Evolutionary conservation across 2,329 filamentous ascomycete species (phyloP), one percentile per base, ranked within the genome.

Genomic region (Xenosphaeropsis pyriputrescens): DNA sequence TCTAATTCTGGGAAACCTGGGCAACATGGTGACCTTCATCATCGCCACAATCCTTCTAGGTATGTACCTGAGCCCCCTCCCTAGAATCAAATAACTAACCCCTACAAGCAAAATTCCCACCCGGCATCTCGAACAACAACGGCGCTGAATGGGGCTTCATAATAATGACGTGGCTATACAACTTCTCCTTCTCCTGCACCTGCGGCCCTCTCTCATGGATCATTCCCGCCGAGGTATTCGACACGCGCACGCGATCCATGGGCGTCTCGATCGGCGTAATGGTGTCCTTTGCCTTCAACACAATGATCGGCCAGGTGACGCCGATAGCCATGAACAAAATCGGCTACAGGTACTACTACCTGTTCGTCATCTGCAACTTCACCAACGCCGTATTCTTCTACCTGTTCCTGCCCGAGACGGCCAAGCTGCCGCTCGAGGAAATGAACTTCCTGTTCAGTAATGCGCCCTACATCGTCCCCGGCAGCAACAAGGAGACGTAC

Each of bases 211-310:
- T 85, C 1, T 65, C 69, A 15, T 69, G 58, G 68, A 70, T 71
- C 46, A 74, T 77, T 42, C 72, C 72, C 0, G 75, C 79, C 36
- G 79, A 85, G 52, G 79, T 85, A 31, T 86, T 86, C 58, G 81
- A 86, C 56, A 86, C 78, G 2, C 72, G 76, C 43, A 86, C 80
- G 0, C 70, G 82, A 30, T 67, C 74, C 38, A 84, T 84, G 61
- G 81, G 79, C 47, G 80, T 86, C 2, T 78, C 76, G 1, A 74
- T 85, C 43, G 79, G 79, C 0, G 81, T 76, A 5, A 84, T 85
- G 79, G 66, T 62, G 1, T 75, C 68, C 9, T 85, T 81, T 54
- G 79, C 79, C 2, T 85, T 82, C 62, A 84, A 83, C 59, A 83
- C 79, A 19, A 73, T 84, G 70, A 83, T 84, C 39, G 77, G 76